phyloP scores from a whole-genome alignment of 179 eudicot species.

The Amaranthus tricolor region DNA sequence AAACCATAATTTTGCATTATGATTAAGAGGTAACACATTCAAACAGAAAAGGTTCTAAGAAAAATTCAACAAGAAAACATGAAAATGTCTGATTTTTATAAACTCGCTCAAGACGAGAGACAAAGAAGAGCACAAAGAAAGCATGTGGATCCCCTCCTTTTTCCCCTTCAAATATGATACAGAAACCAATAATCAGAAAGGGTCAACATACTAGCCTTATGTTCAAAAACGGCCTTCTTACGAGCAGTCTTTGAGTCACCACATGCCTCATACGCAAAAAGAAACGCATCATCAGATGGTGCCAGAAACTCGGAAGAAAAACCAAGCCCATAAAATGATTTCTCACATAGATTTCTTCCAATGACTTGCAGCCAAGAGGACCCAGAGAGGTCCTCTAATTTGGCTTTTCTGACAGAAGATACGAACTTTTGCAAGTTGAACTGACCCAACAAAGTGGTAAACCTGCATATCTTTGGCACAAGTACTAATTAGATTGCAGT shows the following conservation, averaged over 20 bases:
- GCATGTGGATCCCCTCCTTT: not conserved
- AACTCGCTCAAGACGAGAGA: not conserved
- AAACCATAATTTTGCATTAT: too few relatives aligned
- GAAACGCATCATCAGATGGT: conserved; percentile 54
- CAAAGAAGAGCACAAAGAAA: not conserved
- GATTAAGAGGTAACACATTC: too few relatives aligned
- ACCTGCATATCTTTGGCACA: conserved; percentile 58
- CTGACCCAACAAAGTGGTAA: conserved; percentile 66
- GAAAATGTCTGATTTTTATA: not conserved
- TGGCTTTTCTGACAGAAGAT: conserved; percentile 39
- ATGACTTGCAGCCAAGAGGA: conserved; percentile 57
- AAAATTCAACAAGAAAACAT: not conserved
- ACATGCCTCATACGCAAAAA: conserved; percentile 49
- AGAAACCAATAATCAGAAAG: not conserved
- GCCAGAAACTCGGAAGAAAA: conserved; percentile 61
- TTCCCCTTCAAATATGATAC: not conserved
- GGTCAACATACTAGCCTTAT: conserved; percentile 62
- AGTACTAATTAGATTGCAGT: conserved; percentile 35
- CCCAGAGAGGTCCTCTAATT: conserved; percentile 29
- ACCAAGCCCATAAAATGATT: conserved; percentile 63
- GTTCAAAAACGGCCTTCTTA: conserved; percentile 75
- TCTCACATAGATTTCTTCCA: conserved; percentile 50
- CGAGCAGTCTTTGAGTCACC: conserved; percentile 50
- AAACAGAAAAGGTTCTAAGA: not conserved
- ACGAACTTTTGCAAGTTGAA: conserved; percentile 73